Evolutionary conservation across 31 red algal genomes (phyloP).

Genomic region (Bonnemaisonia californica): DNA sequence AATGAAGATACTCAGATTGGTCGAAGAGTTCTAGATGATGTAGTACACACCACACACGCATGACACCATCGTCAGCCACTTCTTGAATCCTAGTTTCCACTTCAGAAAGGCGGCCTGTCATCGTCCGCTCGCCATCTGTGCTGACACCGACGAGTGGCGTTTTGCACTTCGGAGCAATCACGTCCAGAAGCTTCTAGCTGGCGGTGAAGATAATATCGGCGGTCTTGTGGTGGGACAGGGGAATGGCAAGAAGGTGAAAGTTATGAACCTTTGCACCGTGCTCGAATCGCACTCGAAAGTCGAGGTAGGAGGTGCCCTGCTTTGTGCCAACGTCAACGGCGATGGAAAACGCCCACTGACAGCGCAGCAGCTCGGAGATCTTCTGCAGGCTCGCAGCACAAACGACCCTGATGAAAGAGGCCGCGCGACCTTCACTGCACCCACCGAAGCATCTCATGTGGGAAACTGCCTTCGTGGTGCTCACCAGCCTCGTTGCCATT

Average conservation of each 20-base stretch:
- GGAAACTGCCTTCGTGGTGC: too few species aligned
- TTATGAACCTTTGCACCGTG: slow-evolving; percentile 12
- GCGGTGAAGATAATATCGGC: slow-evolving; percentile 11
- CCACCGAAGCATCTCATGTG: too few species aligned
- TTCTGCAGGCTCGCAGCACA: background rate
- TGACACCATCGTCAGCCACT: background rate
- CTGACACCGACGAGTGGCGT: slow-evolving; percentile 13
- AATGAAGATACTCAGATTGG: slow-evolving; percentile 10
- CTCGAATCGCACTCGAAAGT: background rate
- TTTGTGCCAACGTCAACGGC: too few species aligned
- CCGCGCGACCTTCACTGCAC: background rate
- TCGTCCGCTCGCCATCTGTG: slow-evolving; percentile 37
- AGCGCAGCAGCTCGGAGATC: too few species aligned
- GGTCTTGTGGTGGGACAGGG: slow-evolving; percentile 18
- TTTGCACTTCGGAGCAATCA: slow-evolving; percentile 18
- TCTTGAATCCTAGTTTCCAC: slow-evolving; percentile 24
- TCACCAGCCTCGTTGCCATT: too few species aligned
- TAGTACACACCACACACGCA: slow-evolving; percentile 42
- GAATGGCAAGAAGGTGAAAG: slow-evolving; percentile 18
- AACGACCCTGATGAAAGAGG: background rate
- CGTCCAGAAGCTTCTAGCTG: background rate
- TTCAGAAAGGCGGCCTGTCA: background rate
- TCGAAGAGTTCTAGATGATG: slow-evolving; percentile 33
- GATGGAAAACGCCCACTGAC: too few species aligned
- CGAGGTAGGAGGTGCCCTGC: slow-evolving; percentile 5